These are phyloP conservation scores for Arthromyces matolae DNA, from an alignment of 768 basidiomycete genomes.

Conservation along the genomic window DNA sequence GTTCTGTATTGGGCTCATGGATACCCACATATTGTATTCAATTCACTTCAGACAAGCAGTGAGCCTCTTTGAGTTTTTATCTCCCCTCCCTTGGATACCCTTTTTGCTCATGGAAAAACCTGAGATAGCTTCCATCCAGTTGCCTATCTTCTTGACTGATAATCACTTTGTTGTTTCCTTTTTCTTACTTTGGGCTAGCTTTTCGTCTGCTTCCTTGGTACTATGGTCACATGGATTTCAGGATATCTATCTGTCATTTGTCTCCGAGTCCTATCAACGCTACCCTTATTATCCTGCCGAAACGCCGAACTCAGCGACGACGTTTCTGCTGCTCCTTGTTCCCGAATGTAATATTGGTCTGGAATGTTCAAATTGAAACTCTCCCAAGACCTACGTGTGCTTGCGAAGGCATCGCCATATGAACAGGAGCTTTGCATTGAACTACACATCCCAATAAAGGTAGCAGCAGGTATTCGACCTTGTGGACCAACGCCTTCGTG, in stretches of 20 bases:
- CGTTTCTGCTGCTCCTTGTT: too few relatives aligned
- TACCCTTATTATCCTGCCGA: neutral
- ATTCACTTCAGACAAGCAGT: too few relatives aligned
- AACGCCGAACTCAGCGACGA: neutral
- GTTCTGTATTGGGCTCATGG: too few relatives aligned
- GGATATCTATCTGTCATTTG: neutral
- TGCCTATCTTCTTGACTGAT: neutral
- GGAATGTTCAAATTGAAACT: too few relatives aligned
- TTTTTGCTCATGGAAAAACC: neutral
- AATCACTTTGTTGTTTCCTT: neutral
- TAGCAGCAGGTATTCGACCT: too few relatives aligned
- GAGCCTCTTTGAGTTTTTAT: too few relatives aligned
- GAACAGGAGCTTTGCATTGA: too few relatives aligned
- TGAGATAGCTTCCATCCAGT: slow-evolving; percentile 9
- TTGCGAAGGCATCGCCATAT: too few relatives aligned
- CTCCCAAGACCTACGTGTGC: too few relatives aligned
- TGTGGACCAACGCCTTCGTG: slow-evolving; percentile 2
- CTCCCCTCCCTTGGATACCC: neutral
- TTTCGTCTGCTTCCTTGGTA: neutral
- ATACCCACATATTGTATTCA: too few relatives aligned
- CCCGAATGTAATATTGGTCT: too few relatives aligned
- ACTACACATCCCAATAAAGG: too few relatives aligned
- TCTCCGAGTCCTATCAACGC: neutral
- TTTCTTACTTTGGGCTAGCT: neutral
- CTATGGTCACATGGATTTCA: slow-evolving; percentile 8